phyloP scores from a whole-genome alignment of 495 filamentous ascomycete genomes.

The Cercophora newfieldiana region DNA sequence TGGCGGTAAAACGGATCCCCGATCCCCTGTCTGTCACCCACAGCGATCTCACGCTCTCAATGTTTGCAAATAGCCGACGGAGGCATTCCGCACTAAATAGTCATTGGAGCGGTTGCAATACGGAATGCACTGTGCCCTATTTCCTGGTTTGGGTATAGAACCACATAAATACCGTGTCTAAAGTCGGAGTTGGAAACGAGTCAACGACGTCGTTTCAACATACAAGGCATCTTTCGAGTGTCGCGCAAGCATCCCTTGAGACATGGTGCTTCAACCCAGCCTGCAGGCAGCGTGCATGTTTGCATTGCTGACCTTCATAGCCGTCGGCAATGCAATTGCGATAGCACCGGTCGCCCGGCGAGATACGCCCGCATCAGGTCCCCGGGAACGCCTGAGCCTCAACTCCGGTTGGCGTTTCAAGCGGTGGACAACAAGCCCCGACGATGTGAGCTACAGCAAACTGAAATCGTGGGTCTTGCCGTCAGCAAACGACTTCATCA shows the following conservation, averaged over 20 bases:
- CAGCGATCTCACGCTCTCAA: background rate
- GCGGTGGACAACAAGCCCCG: conserved; percentile 26
- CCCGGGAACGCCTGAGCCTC: conserved; percentile 23
- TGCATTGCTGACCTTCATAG: background rate
- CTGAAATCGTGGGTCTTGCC: conserved; percentile 30
- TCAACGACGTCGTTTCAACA: too few species aligned
- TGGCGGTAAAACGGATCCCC: background rate
- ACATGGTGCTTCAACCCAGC: background rate
- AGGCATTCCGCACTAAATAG: background rate
- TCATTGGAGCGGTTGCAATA: background rate
- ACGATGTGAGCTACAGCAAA: conserved; percentile 24
- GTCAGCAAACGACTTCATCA: conserved; percentile 29
- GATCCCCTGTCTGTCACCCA: background rate
- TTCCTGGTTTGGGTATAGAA: background rate
- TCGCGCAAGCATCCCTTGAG: background rate
- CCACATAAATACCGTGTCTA: too few species aligned
- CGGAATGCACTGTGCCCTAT: background rate
- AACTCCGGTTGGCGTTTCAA: conserved; percentile 30
- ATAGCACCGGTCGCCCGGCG: too few species aligned
- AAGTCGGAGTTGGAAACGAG: background rate
- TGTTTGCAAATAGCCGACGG: background rate
- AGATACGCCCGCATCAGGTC: background rate
- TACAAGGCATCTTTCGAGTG: too few species aligned
- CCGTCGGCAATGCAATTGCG: background rate
- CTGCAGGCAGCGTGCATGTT: background rate